phyloP scores from a whole-genome alignment of 768 basidiomycete genomes.

The Termitomyces sp. region DNA sequence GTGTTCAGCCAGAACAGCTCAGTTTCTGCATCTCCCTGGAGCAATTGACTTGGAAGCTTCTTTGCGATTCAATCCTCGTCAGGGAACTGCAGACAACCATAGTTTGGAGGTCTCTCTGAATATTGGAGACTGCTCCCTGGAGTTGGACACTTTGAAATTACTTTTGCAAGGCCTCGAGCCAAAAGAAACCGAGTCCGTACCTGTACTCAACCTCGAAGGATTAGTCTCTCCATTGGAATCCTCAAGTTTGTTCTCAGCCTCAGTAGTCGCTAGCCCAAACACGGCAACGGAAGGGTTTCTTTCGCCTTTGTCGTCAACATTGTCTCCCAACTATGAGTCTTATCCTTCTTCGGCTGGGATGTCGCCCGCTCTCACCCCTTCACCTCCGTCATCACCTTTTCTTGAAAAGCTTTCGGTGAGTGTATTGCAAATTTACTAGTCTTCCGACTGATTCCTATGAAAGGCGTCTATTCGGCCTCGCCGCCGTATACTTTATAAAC shows the following conservation, averaged over 20 bases:
- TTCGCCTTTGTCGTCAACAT: constrained; percentile 7
- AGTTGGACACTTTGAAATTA: constrained; percentile 40
- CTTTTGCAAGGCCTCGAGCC: constrained; percentile 23
- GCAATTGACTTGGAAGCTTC: constrained; percentile 42
- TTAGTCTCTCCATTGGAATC: not conserved
- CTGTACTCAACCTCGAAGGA: not conserved
- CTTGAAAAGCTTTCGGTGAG: constrained; percentile 22
- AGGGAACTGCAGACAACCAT: constrained; percentile 48
- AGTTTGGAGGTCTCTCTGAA: constrained; percentile 45
- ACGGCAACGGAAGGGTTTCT: constrained; percentile 7
- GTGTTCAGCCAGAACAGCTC: constrained; percentile 20
- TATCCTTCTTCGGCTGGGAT: constrained; percentile 6
- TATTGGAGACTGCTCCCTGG: constrained; percentile 43
- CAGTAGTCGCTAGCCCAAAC: constrained; percentile 5
- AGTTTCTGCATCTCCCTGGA: constrained; percentile 46
- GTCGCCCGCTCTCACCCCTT: constrained; percentile 11
- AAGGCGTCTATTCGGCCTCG: constrained; percentile 48
- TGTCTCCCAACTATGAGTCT: constrained; percentile 6
- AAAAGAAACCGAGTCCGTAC: not conserved
- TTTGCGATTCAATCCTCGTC: constrained; percentile 55
- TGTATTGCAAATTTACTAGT: constrained; percentile 12
- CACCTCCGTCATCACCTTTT: constrained; percentile 22
- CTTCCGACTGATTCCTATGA: constrained; percentile 6
- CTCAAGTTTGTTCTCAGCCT: not conserved
- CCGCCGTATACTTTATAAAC: constrained; percentile 32